Evolutionary conservation across 306 rosid genomes (phyloP), one percentile per base, ranked within the genome.

Genomic region (Cucurbita maxima): DNA sequence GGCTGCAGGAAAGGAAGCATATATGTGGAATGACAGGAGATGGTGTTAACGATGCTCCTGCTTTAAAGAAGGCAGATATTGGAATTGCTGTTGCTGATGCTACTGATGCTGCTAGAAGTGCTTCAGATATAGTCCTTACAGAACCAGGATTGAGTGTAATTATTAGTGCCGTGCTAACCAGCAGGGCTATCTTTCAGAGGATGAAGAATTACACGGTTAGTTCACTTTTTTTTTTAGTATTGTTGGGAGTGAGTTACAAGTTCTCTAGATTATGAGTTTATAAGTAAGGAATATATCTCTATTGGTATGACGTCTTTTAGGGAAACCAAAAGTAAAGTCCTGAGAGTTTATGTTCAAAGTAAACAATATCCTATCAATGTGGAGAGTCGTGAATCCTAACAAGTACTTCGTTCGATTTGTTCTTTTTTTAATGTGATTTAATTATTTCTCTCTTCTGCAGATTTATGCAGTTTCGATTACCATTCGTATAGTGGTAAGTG

Each of bases 1-100:
- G 83, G 88, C 85, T 95, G 71, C 97, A 95, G 75, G 97, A 95
- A 34, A 87, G 87, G 85, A 91, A 95, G 79, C 99, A 95, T 80
- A 95, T 95, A 19, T 95, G 99, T 85, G 99, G 97, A 76, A 95
- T 95, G 99, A 95, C 99, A 3, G 99, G 99, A 72, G 97, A 95
- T 82, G 99, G 99, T 79, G 99, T 95, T 48, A 95, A 95, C 36
- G 99, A 95, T 50, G 99, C 99, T 72, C 99, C 99, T 64, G 97
- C 99, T 38, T 80, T 95, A 61, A 95, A 95, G 84, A 95, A 77
- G 81, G 99, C 99, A 53, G 99, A 95, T 75, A 95, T 95, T 76
- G 99, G 99, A 55, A 95, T 95, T 80, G 99, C 97, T 76, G 99
- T 95, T 82, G 96, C 97, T 45, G 99, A 95, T 43, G 99, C 99